Evolutionary conservation across 441 rosid species (phyloP).

Genomic region (Dalechampia spathulata): DNA sequence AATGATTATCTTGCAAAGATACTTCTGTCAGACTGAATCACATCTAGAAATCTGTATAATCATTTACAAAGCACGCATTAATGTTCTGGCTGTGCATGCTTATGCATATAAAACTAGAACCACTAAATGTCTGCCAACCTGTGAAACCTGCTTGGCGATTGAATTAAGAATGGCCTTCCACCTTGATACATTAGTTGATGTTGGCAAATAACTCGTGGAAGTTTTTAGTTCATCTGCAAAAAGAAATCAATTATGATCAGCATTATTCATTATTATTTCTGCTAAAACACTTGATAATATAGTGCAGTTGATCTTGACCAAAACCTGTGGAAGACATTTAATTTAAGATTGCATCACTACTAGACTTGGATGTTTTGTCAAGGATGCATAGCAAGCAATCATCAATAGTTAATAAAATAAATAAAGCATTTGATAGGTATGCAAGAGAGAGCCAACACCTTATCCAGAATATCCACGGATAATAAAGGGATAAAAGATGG

Average conservation of each 20-base stretch:
- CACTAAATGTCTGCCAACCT: constrained; percentile 39
- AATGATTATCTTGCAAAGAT: background rate
- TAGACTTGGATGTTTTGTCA: background rate
- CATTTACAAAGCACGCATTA: background rate
- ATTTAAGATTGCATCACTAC: background rate
- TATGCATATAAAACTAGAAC: background rate
- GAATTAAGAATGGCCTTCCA: constrained; percentile 78
- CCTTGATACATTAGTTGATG: constrained; percentile 40
- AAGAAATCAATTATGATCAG: constrained; percentile 1
- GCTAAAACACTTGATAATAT: background rate
- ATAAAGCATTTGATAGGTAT: too few relatives aligned
- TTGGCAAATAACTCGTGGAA: constrained; percentile 25
- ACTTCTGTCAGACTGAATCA: background rate
- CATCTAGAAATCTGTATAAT: background rate
- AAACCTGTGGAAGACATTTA: too few relatives aligned
- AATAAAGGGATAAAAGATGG: too few relatives aligned
- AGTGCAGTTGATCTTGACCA: too few relatives aligned
- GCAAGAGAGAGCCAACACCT: too few relatives aligned
- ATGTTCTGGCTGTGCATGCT: background rate
- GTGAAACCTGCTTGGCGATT: constrained; percentile 83
- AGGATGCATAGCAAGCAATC: too few relatives aligned
- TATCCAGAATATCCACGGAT: too few relatives aligned
- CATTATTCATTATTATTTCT: constrained; percentile 4
- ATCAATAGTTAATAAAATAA: too few relatives aligned
- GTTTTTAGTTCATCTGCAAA: constrained; percentile 50